These are phyloP conservation scores for Coemansia sp. DNA, from an alignment of 192 early-diverging fungal species.

Conservation along the genomic window DNA sequence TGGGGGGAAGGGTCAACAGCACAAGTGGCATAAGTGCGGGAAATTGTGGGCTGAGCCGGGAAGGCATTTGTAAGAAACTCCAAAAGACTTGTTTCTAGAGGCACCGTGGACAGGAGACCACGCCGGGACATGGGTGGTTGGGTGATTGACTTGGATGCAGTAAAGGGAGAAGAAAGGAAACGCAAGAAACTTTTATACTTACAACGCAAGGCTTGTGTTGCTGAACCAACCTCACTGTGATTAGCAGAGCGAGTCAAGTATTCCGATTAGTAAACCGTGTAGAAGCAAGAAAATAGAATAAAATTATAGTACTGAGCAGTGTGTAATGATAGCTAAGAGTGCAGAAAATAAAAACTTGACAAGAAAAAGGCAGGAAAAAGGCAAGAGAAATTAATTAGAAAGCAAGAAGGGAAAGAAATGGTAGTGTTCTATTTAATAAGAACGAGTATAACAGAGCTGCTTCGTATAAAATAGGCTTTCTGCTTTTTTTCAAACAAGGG, in stretches of 20 bases:
- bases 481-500: not conserved
- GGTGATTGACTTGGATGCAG: not conserved
- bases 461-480: slow-evolving; percentile 2
- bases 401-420: not conserved
- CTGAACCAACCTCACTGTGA: slow-evolving; percentile 6
- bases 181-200: not conserved
- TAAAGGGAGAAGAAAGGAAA: not conserved
- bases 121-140: not conserved
- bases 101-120: not conserved
- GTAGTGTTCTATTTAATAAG: not conserved
- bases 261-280: slow-evolving; percentile 1
- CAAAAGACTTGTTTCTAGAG: no score
- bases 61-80: not conserved
- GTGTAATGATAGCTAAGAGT: not conserved
- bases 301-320: no score
- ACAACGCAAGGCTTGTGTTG: slow-evolving; percentile 12
- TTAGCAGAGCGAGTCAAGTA: slow-evolving; percentile 4
- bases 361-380: not conserved
- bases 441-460: not conserved
- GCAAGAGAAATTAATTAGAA: not conserved
- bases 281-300: slow-evolving; percentile 1
- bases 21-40: not conserved
- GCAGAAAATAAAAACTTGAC: not conserved
- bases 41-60: not conserved
- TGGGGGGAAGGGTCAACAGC: not conserved